Conservation (phyloP, 768 basidiomycete genomes). For the Tricholoma terreum region DNA sequence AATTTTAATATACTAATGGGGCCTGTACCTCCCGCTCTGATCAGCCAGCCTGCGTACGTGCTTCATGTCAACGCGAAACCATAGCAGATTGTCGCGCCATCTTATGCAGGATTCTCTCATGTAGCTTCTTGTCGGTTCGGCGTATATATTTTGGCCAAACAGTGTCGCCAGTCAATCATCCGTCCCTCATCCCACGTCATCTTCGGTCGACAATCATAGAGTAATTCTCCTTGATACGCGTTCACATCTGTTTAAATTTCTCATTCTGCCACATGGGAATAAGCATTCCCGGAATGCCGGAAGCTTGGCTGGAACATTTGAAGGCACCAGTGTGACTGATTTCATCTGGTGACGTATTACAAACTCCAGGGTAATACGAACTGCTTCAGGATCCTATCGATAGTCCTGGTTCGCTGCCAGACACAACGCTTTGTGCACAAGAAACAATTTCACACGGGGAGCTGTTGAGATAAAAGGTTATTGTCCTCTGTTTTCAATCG, state of each 20-base stretch:
- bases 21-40: background rate
- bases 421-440: background rate
- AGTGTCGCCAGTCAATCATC: background rate
- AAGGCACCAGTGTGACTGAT: background rate
- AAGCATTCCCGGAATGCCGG: background rate
- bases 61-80: background rate
- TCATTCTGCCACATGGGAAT: background rate
- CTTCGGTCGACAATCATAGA: background rate
- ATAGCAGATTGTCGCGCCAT: background rate
- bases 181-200: background rate
- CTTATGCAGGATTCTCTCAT: background rate
- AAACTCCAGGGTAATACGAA: background rate
- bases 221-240: background rate
- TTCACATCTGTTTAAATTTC: background rate
- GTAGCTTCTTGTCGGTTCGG: background rate
- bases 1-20: constrained; percentile 4
- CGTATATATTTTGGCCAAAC: background rate
- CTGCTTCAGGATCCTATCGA: background rate
- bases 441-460: background rate
- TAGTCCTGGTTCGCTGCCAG: background rate
- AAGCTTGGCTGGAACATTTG: background rate
- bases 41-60: background rate
- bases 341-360: background rate
- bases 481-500: constrained; percentile 2
- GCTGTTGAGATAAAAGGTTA: background rate